Conservation (phyloP, 768 basidiomycete species). For the Tylopilus intermedius region DNA sequence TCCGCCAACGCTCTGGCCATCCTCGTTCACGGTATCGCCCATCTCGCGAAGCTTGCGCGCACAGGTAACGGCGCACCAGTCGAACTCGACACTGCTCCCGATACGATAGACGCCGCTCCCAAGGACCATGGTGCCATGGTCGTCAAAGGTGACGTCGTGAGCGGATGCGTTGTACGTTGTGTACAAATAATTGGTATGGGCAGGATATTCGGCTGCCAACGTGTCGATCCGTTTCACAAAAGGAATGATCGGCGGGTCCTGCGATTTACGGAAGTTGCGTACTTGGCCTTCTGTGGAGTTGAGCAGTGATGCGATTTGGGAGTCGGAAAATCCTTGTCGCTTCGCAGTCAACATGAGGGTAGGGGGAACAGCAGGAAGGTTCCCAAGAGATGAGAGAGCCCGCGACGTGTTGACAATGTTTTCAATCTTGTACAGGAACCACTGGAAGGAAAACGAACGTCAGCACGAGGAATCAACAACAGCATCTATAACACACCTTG, state of each 20-base stretch:
- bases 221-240: conserved; percentile 99
- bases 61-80: conserved; percentile 99
- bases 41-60: conserved; percentile 86
- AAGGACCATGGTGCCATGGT: conserved; percentile 98
- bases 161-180: conserved; percentile 97
- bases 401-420: conserved; percentile 92
- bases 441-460: conserved; percentile 41
- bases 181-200: conserved; percentile 98
- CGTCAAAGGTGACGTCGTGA: conserved; percentile 93
- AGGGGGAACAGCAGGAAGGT: conserved; percentile 62
- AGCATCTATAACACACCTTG: conserved; percentile 48
- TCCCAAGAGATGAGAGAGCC: conserved; percentile 62
- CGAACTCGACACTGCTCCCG: conserved; percentile 97
- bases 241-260: conserved; percentile 70
- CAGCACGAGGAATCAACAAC: neutral
- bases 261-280: conserved; percentile 79
- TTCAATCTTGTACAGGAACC: conserved; percentile 99
- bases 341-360: conserved; percentile 86
- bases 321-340: conserved; percentile 91
- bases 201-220: conserved; percentile 96
- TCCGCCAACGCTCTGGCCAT: conserved; percentile 35
- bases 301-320: conserved; percentile 83
- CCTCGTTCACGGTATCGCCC: conserved; percentile 40
- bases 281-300: conserved; percentile 69
- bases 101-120: conserved; percentile 98